Conservation (phyloP, 2,329 filamentous ascomycete species). For the Didymella exigua region DNA sequence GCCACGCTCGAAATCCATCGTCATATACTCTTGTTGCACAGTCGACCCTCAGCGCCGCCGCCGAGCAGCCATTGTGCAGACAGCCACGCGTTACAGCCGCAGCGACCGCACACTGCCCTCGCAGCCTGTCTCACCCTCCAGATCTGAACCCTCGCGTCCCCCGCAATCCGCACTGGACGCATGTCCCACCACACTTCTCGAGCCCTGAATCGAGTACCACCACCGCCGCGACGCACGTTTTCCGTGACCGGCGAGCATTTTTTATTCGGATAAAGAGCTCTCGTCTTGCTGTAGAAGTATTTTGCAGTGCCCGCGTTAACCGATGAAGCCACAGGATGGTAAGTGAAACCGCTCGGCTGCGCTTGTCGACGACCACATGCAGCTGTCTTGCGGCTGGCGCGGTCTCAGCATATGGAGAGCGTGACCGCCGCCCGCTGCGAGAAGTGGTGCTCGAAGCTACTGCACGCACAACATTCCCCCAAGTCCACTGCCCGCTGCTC, state of each 20-base stretch:
- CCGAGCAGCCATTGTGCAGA: neutral
- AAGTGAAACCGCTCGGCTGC: slow-evolving; percentile 5
- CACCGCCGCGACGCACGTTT: slow-evolving; percentile 12
- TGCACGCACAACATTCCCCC: neutral
- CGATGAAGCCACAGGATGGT: slow-evolving; percentile 23
- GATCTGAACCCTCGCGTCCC: slow-evolving; percentile 9
- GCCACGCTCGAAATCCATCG: slow-evolving; percentile 3
- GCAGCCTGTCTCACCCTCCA: slow-evolving; percentile 4
- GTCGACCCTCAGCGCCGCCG: neutral
- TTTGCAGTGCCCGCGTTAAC: slow-evolving; percentile 13
- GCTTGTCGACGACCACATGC: slow-evolving; percentile 4
- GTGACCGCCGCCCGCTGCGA: neutral
- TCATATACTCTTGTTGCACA: neutral
- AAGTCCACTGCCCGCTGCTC: neutral
- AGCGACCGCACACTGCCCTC: slow-evolving; percentile 8
- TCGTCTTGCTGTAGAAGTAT: slow-evolving; percentile 1
- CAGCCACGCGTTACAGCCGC: slow-evolving; percentile 10
- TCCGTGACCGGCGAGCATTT: slow-evolving; percentile 9
- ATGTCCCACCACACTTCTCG: slow-evolving; percentile 12
- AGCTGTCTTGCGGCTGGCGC: slow-evolving; percentile 5
- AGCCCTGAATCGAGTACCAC: slow-evolving; percentile 11
- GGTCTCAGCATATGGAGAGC: slow-evolving; percentile 2
- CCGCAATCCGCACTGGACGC: slow-evolving; percentile 17
- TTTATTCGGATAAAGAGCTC: slow-evolving; percentile 7
- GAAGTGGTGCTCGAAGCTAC: neutral